A percentile compares a stretch with the other conserved stretches of the same genome.
phyloP scores from a whole-genome alignment of 1,284 basidiomycete species.

The Trichosporon faecale region DNA sequence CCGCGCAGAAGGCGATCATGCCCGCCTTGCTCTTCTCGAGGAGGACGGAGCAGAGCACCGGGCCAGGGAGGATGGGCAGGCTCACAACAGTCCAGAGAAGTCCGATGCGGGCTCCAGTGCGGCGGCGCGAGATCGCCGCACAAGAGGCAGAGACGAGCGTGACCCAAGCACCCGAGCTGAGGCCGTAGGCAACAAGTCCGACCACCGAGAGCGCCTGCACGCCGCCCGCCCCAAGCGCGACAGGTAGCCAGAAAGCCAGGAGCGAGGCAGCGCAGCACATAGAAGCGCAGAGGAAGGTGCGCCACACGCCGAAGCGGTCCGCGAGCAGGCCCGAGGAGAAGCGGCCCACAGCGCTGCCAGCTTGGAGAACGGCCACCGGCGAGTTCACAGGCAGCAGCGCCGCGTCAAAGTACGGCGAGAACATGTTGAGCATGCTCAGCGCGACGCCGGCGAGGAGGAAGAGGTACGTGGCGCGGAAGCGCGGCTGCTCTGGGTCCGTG shows the following conservation, averaged over 20 bases:
- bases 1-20: slow-evolving; percentile 31
- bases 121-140: slow-evolving; percentile 39
- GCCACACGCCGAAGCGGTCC: slow-evolving; percentile 27
- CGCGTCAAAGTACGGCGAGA: slow-evolving; percentile 29
- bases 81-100: slow-evolving; percentile 43
- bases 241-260: slow-evolving; percentile 28
- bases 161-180: slow-evolving; percentile 42
- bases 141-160: slow-evolving; percentile 42
- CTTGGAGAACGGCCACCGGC: slow-evolving; percentile 25
- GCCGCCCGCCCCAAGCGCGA: slow-evolving; percentile 20
- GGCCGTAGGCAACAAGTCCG: slow-evolving; percentile 42
- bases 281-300: slow-evolving; percentile 23
- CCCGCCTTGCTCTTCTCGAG: slow-evolving; percentile 16
- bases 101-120: slow-evolving; percentile 46
- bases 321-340: slow-evolving; percentile 27
- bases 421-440: slow-evolving; percentile 37
- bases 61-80: slow-evolving; percentile 40
- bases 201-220: slow-evolving; percentile 29
- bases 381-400: slow-evolving; percentile 22
- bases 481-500: background rate
- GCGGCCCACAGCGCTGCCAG: slow-evolving; percentile 30
- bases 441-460: slow-evolving; percentile 37
- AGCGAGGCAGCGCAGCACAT: slow-evolving; percentile 21
- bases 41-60: slow-evolving; percentile 40
- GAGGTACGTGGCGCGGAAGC: slow-evolving; percentile 21